These are phyloP conservation scores for Platanthera guangdongensis DNA, from an alignment of 106 monocot species.

Conservation along the genomic window DNA sequence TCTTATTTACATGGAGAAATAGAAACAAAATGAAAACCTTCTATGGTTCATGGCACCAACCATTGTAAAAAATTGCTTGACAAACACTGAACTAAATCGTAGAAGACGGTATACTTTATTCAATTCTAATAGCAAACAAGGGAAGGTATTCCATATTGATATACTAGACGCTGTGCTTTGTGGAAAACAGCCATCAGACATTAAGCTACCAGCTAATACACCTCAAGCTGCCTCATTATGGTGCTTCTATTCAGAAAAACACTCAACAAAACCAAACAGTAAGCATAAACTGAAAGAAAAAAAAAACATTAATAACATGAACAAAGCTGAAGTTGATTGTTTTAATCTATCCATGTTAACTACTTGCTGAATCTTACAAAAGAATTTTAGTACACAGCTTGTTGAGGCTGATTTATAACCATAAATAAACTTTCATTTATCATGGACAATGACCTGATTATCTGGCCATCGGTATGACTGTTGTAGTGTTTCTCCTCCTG, in stretches of 20 bases:
- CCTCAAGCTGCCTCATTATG: not conserved
- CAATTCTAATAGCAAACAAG: not conserved
- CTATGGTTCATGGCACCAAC: too few species aligned
- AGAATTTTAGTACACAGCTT: not conserved
- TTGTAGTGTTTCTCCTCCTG: constrained; percentile 24
- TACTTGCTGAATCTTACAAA: not conserved
- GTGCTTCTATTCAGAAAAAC: not conserved
- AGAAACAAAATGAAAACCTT: too few species aligned
- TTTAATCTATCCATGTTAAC: not conserved
- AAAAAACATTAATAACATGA: not conserved
- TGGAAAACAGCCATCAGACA: not conserved
- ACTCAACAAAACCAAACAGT: not conserved
- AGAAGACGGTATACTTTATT: not conserved
- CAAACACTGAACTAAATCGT: too few species aligned
- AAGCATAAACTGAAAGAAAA: not conserved
- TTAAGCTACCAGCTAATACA: not conserved
- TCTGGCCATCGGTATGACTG: constrained; percentile 39
- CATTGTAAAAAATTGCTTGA: too few species aligned
- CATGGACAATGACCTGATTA: constrained; percentile 28
- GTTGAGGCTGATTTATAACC: not conserved
- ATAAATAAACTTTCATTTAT: not conserved
- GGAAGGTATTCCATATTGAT: not conserved
- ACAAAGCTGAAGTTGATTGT: not conserved
- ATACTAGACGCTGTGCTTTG: not conserved
- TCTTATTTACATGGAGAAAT: too few species aligned